Base-by-base conservation (phyloP, 805 yeast species). In the Lipomyces oligophaga region DNA sequence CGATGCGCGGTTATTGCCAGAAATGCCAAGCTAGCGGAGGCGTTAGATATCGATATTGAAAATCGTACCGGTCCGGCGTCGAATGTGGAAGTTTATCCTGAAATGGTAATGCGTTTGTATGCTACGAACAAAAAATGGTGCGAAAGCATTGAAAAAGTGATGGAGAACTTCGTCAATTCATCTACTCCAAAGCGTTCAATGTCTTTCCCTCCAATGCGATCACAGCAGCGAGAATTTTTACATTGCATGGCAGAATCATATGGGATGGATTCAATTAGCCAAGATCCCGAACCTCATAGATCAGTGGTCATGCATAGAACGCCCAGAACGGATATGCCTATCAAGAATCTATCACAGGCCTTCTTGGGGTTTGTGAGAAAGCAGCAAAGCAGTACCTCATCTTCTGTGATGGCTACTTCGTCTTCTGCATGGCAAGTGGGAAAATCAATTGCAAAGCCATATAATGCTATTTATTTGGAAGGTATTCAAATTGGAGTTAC, bases 271-370 rank as follows among this genome's bases (percentile, higher is more conserved):
- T 70, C 83, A 0, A 88, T 84, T 58, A 77, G 89, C 1, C 93
- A 85, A 52, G 96, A 85, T 63, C 77, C 76, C 2, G 96, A 86
- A 55, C 96, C 96, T 0, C 71, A 77, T 42, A 65, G 95, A 50
- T 77, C 83, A 8, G 90, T 87, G 0, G 80, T 76, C 54, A 71
- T 87, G n/a, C 48, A 46, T 63, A 19, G 70, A 54, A 50, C 64
- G 55, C 18, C 46, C 3, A 41, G 47, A 11, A 50, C 55, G 5
- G 25, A 43, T 4, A 25, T 52, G 6, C 57, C 57, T 11, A 49
- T 41, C 20, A 36, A 42, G 20, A 52, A 32, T n/a, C 39, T 52
- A 7, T 35, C 57, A 4, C 55, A 51, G 38, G 49, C 57, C 33
- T 38, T 41, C 15, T 34, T 27, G 11, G 18, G 38, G 3, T 50